Evolutionary conservation across 805 yeast species (phyloP).

Genomic region (Candida ficus): DNA sequence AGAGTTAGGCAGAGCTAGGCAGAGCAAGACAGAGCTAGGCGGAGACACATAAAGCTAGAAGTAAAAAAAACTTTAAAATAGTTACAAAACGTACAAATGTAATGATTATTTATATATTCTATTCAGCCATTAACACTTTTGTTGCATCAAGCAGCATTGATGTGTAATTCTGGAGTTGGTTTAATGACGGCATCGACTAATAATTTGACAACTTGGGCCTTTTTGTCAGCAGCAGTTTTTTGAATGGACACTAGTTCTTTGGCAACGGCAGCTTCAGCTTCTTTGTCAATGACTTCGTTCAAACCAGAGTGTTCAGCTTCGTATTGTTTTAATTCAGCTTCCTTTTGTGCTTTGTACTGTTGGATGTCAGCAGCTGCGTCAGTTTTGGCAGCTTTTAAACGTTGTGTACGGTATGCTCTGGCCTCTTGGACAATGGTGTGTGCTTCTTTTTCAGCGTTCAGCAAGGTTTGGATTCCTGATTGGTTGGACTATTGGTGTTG

Average conservation of each 20-base stretch:
- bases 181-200: slow-evolving; percentile 73
- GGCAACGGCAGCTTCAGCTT: slow-evolving; percentile 72
- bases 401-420: slow-evolving; percentile 81
- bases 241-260: slow-evolving; percentile 66
- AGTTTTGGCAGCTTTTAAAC: slow-evolving; percentile 87
- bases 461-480: slow-evolving; percentile 23
- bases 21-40: too few relatives aligned
- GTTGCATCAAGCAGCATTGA: slow-evolving; percentile 47
- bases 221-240: slow-evolving; percentile 57
- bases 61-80: too few relatives aligned
- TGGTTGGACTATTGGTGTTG: slow-evolving; percentile 14
- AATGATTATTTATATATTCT: background rate
- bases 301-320: slow-evolving; percentile 71
- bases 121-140: background rate
- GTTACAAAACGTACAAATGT: too few relatives aligned
- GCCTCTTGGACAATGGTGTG: slow-evolving; percentile 93
- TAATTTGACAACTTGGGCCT: slow-evolving; percentile 62
- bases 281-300: slow-evolving; percentile 70
- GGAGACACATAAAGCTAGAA: too few relatives aligned
- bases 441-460: slow-evolving; percentile 91
- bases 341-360: slow-evolving; percentile 80
- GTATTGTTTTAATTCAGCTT: slow-evolving; percentile 67
- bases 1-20: too few relatives aligned
- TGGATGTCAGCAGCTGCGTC: slow-evolving; percentile 91
- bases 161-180: slow-evolving; percentile 80